Base-by-base conservation (phyloP, 768 basidiomycete species). In the Mycena olivaceomarginata region DNA sequence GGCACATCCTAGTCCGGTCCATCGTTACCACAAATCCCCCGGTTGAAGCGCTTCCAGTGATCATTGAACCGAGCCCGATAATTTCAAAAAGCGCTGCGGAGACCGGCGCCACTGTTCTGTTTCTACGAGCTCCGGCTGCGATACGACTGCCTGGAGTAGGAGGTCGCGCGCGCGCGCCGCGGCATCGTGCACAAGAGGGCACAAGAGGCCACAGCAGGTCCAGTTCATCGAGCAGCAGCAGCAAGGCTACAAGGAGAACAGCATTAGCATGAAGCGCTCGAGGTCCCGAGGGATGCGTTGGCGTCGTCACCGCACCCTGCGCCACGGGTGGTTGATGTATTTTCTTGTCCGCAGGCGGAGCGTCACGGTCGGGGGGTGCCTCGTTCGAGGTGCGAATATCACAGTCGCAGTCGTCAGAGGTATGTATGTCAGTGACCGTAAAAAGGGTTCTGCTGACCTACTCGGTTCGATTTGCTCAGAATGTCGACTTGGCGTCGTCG, bases 151-250 rank as follows among this genome's bases (percentile, higher is more conserved):
- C 64, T 77, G 20, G 63, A 70, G n/a, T 57, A 66, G 22, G 72
- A 74, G 57, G 70, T 77, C 67, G 57, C 56, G 4, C 72, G 57
- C 67, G 72, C 70, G 60, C 60, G 64, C 22, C 62, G 67, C 15
- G 57, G 43, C 56, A 72, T 77, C 76, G 57, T 51, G 20, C 18
- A 66, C 62, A 77, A 73, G 72, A 62, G n/a, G n/a, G n/a, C n/a
- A n/a, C n/a, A n/a, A n/a, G n/a, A n/a, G 74, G 57, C 2, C 67
- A 6, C 71, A 74, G 72, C 72, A 77, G 39, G 72, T 70, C 62
- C 11, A 46, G 13, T 69, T 31, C 31, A 31, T 31, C 31, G 31
- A 77, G 56, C 63, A 74, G 56, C 71, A 73, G 51, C 66, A 66
- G 22, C 31, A 31, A 31, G 31, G 43, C 53, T 37, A 53, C 22